Evolutionary conservation across 257 asterid species (phyloP), one percentile per base, ranked within the genome.

Genomic region (Ilex aquifolium): DNA sequence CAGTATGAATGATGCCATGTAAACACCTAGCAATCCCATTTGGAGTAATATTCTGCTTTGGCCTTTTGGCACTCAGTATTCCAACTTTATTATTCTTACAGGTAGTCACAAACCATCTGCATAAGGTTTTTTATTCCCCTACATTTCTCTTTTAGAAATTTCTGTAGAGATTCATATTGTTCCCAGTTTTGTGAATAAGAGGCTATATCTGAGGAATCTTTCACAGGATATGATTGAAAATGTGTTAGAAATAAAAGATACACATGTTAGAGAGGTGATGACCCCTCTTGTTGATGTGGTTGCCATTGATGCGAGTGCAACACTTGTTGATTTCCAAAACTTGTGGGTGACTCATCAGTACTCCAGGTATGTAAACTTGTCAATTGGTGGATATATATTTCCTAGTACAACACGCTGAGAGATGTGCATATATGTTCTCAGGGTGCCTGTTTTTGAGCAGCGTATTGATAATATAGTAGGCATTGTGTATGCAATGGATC

Each of bases 401-500:
- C 42, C 42, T 36, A 36, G 42, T 7, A 36, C 42, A 36, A 36
- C 42, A 36, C 8, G 42, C 42, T 36, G 1, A 36, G 42, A 36
- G 1, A 8, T 4, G 42, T 36, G 42, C 8, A 36, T 36, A 29
- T 62, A 65, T 67, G 54, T 64, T 66, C 76, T 72, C 80, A 93
- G 97, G 90, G 95, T 93, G 62, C 99, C 97, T 21, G 99, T 84
- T 76, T 93, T 93, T 77, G 95, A 88, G 83, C 95, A 90, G 77
- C 95, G 97, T 29, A 79, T 93, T 69, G 99, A 93, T 77, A 93
- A 93, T 71, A 88, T 93, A 65, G 99, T 90, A 69, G 99, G 99
- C 62, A 85, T 93, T 77, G 99, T 95, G 49, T 93, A 93, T 83
- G 97, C 95, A 27, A 93, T 93, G 99, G 99, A 93, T 77, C 99